Evolutionary conservation across 768 basidiomycete genomes (phyloP).

Genomic region (Termitomyces sp.): DNA sequence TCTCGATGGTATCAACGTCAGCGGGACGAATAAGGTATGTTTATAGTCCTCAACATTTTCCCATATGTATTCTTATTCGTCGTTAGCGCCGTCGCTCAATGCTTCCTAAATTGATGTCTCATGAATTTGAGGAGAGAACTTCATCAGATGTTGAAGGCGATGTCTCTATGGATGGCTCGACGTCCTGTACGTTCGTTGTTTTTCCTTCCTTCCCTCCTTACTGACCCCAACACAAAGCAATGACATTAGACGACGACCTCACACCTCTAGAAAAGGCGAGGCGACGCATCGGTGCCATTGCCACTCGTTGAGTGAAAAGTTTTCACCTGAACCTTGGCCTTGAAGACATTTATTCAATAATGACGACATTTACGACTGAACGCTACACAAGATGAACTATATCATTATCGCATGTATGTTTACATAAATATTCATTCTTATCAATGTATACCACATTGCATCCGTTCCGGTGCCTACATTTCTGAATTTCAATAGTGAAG

Average conservation of each 20-base stretch:
- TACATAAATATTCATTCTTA: not conserved
- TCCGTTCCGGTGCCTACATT: not conserved
- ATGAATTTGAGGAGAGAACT: slow-evolving; percentile 20
- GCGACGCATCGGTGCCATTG: slow-evolving; percentile 35
- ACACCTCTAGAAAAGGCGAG: slow-evolving; percentile 71
- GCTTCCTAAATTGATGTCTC: slow-evolving; percentile 58
- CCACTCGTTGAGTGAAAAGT: not conserved
- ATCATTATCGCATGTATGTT: not conserved
- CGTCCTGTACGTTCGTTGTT: slow-evolving; percentile 33
- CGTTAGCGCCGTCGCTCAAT: slow-evolving; percentile 69
- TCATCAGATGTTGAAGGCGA: slow-evolving; percentile 30
- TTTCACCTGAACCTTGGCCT: too few relatives aligned
- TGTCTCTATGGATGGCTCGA: slow-evolving; percentile 41
- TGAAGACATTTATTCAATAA: not conserved
- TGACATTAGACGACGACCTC: slow-evolving; percentile 48
- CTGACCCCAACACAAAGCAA: slow-evolving; percentile 28
- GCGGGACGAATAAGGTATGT: slow-evolving; percentile 59
- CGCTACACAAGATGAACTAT: not conserved
- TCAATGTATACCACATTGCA: not conserved
- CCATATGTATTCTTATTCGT: not conserved
- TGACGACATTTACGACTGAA: slow-evolving; percentile 8
- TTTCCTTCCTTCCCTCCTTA: not conserved
- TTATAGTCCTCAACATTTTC: not conserved
- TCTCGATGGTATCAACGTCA: slow-evolving; percentile 54
- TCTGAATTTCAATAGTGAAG: not conserved